phyloP scores from a whole-genome alignment of 768 basidiomycete genomes.

The Tricholoma saponaceum region DNA sequence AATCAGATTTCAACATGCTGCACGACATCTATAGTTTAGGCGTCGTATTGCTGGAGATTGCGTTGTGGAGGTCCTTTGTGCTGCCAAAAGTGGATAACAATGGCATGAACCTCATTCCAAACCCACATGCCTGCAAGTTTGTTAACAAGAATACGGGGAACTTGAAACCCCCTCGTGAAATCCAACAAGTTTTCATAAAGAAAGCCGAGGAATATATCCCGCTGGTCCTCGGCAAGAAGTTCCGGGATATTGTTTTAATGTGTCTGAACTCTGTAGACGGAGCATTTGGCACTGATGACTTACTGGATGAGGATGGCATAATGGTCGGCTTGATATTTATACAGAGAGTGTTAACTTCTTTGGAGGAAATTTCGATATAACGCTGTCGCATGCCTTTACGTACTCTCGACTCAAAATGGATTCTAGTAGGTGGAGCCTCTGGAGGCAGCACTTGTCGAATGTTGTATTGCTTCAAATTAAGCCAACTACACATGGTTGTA shows the following conservation, averaged over 20 bases:
- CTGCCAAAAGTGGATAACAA: neutral
- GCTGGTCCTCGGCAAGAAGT: conserved; percentile 3
- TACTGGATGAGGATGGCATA: conserved; percentile 3
- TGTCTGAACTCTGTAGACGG: conserved; percentile 2
- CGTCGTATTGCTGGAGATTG: conserved; percentile 3
- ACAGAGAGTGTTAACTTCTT: conserved; percentile 1
- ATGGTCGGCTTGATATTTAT: conserved; percentile 5
- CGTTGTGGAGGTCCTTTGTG: conserved; percentile 2
- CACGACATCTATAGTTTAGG: conserved; percentile 6
- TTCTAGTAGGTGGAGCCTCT: neutral
- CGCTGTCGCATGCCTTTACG: neutral
- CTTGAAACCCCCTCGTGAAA: neutral
- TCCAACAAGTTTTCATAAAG: neutral
- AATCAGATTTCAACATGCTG: conserved; percentile 4
- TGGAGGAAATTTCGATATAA: conserved; percentile 3
- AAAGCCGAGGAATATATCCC: conserved; percentile 4
- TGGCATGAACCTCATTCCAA: conserved; percentile 1
- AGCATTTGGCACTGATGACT: neutral
- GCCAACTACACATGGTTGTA: neutral
- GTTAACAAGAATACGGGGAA: neutral
- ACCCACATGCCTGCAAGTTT: neutral
- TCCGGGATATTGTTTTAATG: conserved; percentile 1
- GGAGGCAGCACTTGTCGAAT: neutral
- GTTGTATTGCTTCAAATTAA: neutral
- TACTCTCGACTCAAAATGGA: neutral